Evolutionary conservation across 352 stramenopile genomes (phyloP).

Genomic region (Phytophthora capsici): DNA sequence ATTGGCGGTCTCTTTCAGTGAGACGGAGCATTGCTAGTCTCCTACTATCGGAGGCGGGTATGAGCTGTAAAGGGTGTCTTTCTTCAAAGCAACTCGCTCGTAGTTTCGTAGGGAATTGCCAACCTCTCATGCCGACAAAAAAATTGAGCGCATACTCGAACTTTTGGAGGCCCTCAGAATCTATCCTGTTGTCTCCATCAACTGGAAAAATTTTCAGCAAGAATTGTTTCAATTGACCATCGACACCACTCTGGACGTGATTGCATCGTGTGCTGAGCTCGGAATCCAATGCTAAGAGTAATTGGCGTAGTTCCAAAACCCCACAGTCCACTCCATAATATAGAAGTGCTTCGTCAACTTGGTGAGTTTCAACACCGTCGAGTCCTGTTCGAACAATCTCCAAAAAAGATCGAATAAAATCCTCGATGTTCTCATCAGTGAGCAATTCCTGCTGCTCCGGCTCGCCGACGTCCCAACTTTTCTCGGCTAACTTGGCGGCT

Average conservation of each 20-base stretch:
- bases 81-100: conserved; percentile 22
- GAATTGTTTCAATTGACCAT: conserved; percentile 23
- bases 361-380: neutral
- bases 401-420: conserved; percentile 15
- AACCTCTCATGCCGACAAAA: conserved; percentile 27
- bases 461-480: conserved; percentile 10
- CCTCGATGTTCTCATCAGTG: conserved; percentile 13
- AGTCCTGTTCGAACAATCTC: conserved; percentile 14
- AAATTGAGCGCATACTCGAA: conserved; percentile 29
- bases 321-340: conserved; percentile 24
- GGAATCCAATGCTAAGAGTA: conserved; percentile 23
- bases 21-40: conserved; percentile 22
- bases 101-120: conserved; percentile 8
- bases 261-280: conserved; percentile 20
- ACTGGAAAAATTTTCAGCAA: conserved; percentile 25
- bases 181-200: neutral
- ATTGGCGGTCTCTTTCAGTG: conserved; percentile 25
- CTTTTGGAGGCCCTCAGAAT: conserved; percentile 4
- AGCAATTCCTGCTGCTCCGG: conserved; percentile 8
- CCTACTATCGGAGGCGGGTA: conserved; percentile 26
- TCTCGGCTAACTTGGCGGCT: conserved; percentile 11
- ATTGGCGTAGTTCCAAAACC: conserved; percentile 7
- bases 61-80: conserved; percentile 18
- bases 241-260: conserved; percentile 15
- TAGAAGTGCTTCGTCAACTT: conserved; percentile 8